Conservation (phyloP, 2,329 filamentous ascomycete species). For the Stachybotrys chlorohalonatus region DNA sequence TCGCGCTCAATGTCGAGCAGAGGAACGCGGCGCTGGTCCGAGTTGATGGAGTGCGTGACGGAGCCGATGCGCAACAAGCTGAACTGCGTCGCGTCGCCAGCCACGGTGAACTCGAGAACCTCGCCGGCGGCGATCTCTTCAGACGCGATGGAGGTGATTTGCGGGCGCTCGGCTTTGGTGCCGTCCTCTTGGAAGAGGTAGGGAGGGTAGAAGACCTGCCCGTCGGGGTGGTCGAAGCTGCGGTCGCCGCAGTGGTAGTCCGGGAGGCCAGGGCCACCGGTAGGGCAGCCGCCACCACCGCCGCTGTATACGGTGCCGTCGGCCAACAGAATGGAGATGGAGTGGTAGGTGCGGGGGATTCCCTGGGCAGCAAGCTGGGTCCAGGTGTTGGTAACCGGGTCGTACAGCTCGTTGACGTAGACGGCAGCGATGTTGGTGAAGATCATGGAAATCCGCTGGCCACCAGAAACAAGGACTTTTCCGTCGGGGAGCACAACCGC, state of each 20-base stretch:
- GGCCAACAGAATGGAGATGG: constrained; percentile 35
- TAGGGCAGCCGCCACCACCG: constrained; percentile 43
- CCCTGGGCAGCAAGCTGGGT: constrained; percentile 24
- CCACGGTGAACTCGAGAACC: constrained; percentile 12
- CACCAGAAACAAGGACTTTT: constrained; percentile 26
- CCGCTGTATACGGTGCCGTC: constrained; percentile 41
- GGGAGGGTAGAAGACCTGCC: constrained; percentile 44
- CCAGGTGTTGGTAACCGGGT: constrained; percentile 31
- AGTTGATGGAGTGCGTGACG: constrained; percentile 47
- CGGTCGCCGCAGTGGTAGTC: constrained; percentile 14
- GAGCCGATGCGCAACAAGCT: constrained; percentile 37
- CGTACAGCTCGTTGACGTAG: constrained; percentile 35
- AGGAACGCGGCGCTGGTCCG: constrained; percentile 45
- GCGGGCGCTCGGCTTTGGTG: constrained; percentile 27
- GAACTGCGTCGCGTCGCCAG: constrained; percentile 20
- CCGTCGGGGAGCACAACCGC: constrained; percentile 36
- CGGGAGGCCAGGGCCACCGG: constrained; percentile 15
- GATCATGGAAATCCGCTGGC: constrained; percentile 28
- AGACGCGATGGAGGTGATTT: constrained; percentile 22
- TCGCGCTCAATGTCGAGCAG: constrained; percentile 19
- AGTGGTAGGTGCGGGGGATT: constrained; percentile 40
- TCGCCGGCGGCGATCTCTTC: constrained; percentile 8
- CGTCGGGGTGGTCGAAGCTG: constrained; percentile 40
- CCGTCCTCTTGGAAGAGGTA: constrained; percentile 43
- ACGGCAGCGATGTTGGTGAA: constrained; percentile 35